Conservation (phyloP, 1,139 yeast genomes). For the Geotrichum carabidarum region DNA sequence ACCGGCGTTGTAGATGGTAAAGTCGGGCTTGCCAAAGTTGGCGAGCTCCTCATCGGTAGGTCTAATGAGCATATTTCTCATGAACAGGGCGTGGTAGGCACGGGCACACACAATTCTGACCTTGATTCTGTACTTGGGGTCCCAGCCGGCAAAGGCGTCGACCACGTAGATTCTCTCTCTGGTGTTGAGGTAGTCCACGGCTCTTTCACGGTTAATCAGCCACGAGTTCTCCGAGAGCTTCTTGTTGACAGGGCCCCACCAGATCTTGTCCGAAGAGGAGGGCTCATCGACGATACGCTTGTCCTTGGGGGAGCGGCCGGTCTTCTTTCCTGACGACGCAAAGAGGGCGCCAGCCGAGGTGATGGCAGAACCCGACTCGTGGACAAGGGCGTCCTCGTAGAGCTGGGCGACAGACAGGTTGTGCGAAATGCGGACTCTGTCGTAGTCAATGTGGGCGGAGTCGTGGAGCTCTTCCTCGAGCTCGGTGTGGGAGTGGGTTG, state of each 20-base stretch:
- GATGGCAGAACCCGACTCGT: slow-evolving; percentile 85
- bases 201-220: slow-evolving; percentile 94
- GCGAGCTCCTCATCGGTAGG: slow-evolving; percentile 87
- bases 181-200: slow-evolving; percentile 93
- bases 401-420: slow-evolving; percentile 90
- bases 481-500: slow-evolving; percentile 36
- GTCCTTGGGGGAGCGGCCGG: slow-evolving; percentile 98
- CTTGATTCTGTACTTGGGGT: slow-evolving; percentile 94
- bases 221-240: slow-evolving; percentile 92
- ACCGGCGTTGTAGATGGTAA: slow-evolving; percentile 97
- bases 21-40: slow-evolving; percentile 94
- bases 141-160: slow-evolving; percentile 99
- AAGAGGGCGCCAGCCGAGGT: slow-evolving; percentile 92
- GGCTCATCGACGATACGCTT: slow-evolving; percentile 96
- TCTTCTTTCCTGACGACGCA: slow-evolving; percentile 93
- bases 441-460: slow-evolving; percentile 42
- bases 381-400: slow-evolving; percentile 86
- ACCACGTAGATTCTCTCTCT: slow-evolving; percentile 91
- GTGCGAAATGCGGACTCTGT: slow-evolving; percentile 53
- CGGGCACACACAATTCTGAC: slow-evolving; percentile 96
- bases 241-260: slow-evolving; percentile 99
- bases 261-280: slow-evolving; percentile 72
- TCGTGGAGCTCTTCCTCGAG: slow-evolving; percentile 40
- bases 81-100: slow-evolving; percentile 96
- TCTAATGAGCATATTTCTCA: slow-evolving; percentile 96